A percentile compares a stretch with the other conserved stretches of the same genome.
Conservation (phyloP, 495 filamentous ascomycete genomes). For the Aspergillus sclerotioniger region DNA sequence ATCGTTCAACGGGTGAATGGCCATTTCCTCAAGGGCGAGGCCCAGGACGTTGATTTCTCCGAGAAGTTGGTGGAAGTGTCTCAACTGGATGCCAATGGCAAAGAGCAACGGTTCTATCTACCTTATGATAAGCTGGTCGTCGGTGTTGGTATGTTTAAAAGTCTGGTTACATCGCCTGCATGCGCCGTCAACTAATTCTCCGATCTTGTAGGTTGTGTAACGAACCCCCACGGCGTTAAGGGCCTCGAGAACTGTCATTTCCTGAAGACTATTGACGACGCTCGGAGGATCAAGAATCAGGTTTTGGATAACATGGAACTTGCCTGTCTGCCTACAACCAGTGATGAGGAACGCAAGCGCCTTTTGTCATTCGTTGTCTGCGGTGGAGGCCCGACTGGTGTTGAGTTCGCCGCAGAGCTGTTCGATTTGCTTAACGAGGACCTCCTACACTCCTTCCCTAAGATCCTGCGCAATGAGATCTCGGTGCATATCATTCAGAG, state of each 20-base stretch:
- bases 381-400: conserved; percentile 94
- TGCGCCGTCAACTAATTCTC: conserved; percentile 13
- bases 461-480: conserved; percentile 89
- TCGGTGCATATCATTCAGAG: conserved; percentile 97
- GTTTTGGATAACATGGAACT: conserved; percentile 91
- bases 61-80: conserved; percentile 85
- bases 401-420: conserved; percentile 95
- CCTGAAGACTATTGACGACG: conserved; percentile 91
- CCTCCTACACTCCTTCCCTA: conserved; percentile 76
- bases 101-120: conserved; percentile 79
- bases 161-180: background rate
- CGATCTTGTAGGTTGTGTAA: conserved; percentile 64
- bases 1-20: conserved; percentile 76
- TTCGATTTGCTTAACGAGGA: conserved; percentile 98
- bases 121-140: conserved; percentile 99
- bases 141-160: conserved; percentile 64
- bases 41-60: conserved; percentile 87
- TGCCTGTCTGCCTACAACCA: conserved; percentile 89
- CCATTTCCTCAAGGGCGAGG: conserved; percentile 84
- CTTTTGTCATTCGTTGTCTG: conserved; percentile 91
- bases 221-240: conserved; percentile 94
- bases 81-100: conserved; percentile 66
- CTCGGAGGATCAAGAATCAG: conserved; percentile 79
- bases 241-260: conserved; percentile 93
- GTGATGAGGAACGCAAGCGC: conserved; percentile 82